Evolutionary conservation across 2,329 filamentous ascomycete genomes (phyloP).

Genomic region (Penicillium sp.): DNA sequence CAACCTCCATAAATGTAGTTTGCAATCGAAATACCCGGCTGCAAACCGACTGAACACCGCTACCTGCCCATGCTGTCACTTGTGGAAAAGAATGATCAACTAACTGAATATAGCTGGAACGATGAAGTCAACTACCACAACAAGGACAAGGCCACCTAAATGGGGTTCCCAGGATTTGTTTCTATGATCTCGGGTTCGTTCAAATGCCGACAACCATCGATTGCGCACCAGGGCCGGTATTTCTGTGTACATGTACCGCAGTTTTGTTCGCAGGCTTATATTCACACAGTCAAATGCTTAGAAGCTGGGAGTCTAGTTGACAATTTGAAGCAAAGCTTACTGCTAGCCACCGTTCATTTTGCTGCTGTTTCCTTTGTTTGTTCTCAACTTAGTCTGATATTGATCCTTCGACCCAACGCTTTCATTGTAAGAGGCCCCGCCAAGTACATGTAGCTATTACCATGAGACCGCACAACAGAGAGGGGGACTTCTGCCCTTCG

Average conservation of each 20-base stretch:
- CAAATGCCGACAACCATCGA: conserved; percentile 2
- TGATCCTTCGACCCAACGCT: too few species aligned
- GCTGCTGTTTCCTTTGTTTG: conserved; percentile 17
- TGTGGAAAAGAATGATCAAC: conserved; percentile 15
- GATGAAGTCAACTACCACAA: conserved; percentile 94
- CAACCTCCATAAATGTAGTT: neutral
- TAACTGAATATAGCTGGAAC: conserved; percentile 70
- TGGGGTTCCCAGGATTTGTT: neutral
- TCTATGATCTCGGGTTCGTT: neutral
- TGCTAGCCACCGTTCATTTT: conserved; percentile 15
- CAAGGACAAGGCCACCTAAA: conserved; percentile 65
- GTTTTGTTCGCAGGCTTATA: conserved; percentile 14
- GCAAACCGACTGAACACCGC: neutral
- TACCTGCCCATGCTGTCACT: too few species aligned
- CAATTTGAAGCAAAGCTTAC: conserved; percentile 17
- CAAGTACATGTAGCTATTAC: too few species aligned
- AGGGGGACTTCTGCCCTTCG: too few species aligned
- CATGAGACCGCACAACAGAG: too few species aligned
- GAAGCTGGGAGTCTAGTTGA: conserved; percentile 17
- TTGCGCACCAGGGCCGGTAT: conserved; percentile 9
- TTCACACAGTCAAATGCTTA: conserved; percentile 6
- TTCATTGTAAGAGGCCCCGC: too few species aligned
- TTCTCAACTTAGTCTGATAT: too few species aligned
- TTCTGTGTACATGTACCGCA: conserved; percentile 35
- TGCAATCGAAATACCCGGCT: too few species aligned